These are phyloP conservation scores for Stromatinia cepivora DNA, from an alignment of 2,329 filamentous ascomycete species.

Conservation along the genomic window DNA sequence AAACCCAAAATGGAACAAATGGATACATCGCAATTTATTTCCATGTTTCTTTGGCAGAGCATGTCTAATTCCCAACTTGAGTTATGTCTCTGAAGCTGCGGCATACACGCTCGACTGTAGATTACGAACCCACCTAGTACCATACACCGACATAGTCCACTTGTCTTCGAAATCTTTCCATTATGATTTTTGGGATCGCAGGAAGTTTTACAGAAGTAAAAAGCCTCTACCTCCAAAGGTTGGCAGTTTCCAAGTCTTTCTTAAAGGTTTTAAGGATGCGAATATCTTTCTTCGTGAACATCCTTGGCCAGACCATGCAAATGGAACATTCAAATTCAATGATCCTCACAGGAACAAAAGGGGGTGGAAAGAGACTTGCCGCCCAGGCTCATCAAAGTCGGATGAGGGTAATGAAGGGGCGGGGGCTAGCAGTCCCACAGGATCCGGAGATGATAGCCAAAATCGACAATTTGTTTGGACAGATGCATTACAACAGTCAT, in stretches of 20 bases:
- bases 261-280: constrained; percentile 96
- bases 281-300: constrained; percentile 93
- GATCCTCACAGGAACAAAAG: constrained; percentile 67
- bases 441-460: constrained; percentile 29
- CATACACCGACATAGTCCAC: constrained; percentile 93
- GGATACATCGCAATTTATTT: constrained; percentile 97
- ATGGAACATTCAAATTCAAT: constrained; percentile 64
- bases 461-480: constrained; percentile 73
- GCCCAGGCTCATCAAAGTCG: constrained; percentile 57
- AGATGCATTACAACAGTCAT: constrained; percentile 81
- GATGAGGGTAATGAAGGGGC: constrained; percentile 62
- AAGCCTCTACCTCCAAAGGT: constrained; percentile 85
- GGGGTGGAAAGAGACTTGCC: constrained; percentile 79
- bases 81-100: constrained; percentile 95
- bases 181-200: constrained; percentile 95
- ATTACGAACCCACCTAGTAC: constrained; percentile 86
- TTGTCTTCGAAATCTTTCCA: constrained; percentile 96
- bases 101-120: constrained; percentile 93
- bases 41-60: constrained; percentile 96
- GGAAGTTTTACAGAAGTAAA: constrained; percentile 83
- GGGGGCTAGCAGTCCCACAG: constrained; percentile 44
- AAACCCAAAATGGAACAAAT: constrained; percentile 99
- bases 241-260: constrained; percentile 95
- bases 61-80: constrained; percentile 93
- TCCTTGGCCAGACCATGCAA: constrained; percentile 87